Evolutionary conservation across 352 stramenopile species (phyloP), one percentile per base, ranked within the genome.

Genomic region (Phytopythium kandeliae): DNA sequence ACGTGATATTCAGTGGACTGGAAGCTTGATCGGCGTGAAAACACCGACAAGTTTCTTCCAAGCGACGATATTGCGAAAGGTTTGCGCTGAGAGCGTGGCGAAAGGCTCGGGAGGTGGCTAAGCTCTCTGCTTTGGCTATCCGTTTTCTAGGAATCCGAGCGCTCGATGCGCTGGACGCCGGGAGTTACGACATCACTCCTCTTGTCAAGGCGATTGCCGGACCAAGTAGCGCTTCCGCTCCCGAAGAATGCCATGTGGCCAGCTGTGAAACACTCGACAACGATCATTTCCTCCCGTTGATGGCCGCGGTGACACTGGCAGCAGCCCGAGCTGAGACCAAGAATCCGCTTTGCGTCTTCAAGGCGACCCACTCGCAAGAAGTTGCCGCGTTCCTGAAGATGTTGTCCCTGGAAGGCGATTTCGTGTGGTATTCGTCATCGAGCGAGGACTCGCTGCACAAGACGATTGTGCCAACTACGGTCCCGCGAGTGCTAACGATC

Each of bases 401-500:
- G n/a, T 30, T 51, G 2, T 17, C 28, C 21, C 4, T 21, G 5
- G 12, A 41, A 12, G 28, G 45, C n/a, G 45, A 51, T 19, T 51
- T 51, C 11, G 28, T 21, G 15, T 51, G 45, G 45, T 51, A 51
- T 15, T 24, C 45, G 28, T 30, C 30, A 41, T 51, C 30, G 15
- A 17, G 25, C 13, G 15, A 38, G 7, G 36, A 16, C 6, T n/a
- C 22, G 12, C 40, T 13, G 0, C 40, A 13, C 12, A 46, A 11
- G 25, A 16, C 19, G 40, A 21, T 12, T 11, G 25, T 5, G 19
- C 6, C 36, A 37, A 13, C 17, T 2, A 48, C 16, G 4, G 45
- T 57, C 12, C 54, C 69, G 22, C 70, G 71, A 10, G 85, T 97
- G 22, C 89, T 97, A 44, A 97, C 86, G 24, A 97, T 98, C 54